phyloP scores from a whole-genome alignment of 75 land plant species.

The Sequoia sempervirens region DNA sequence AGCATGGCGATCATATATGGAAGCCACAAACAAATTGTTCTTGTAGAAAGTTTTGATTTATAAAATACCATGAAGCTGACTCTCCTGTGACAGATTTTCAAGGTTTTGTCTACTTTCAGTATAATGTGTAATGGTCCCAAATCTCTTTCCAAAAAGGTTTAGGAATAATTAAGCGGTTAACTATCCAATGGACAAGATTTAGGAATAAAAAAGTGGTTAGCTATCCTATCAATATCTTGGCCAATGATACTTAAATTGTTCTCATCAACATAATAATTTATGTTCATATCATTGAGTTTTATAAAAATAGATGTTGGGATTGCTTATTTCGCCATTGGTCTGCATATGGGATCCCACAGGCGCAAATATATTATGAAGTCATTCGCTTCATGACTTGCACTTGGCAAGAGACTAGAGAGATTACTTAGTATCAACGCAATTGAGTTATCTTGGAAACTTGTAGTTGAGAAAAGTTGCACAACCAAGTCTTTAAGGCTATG shows the following conservation, averaged over 20 bases:
- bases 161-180: too few species aligned
- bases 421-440: not conserved
- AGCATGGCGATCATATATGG: too few species aligned
- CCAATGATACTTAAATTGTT: not conserved
- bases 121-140: too few species aligned
- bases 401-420: not conserved
- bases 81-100: too few species aligned
- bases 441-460: not conserved
- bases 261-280: not conserved
- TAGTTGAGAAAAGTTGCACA: not conserved
- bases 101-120: too few species aligned
- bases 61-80: too few species aligned
- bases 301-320: not conserved
- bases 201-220: not conserved
- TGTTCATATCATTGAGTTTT: not conserved
- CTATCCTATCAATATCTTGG: not conserved
- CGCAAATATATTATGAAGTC: not conserved
- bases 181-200: not conserved
- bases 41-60: too few species aligned
- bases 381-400: not conserved
- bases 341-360: not conserved
- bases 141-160: too few species aligned
- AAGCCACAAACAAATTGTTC: too few species aligned
- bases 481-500: not conserved
- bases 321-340: not conserved